A percentile compares a stretch with the other conserved stretches of the same genome.
Evolutionary conservation across 805 yeast genomes (phyloP).

Genomic region (Suhomyces xylopsoci): DNA sequence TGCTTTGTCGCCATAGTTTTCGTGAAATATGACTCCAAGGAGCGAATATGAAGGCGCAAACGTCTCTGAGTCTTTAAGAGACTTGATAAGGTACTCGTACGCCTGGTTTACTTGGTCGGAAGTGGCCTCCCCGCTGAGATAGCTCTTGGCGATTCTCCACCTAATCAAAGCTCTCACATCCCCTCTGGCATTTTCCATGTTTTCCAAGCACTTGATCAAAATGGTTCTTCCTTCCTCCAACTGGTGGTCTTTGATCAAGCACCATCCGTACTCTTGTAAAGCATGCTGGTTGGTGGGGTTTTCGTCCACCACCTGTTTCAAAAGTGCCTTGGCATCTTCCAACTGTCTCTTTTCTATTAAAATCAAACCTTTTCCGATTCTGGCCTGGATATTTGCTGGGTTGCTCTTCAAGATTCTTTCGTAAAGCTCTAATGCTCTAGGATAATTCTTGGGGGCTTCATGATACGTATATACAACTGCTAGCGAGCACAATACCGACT

Average conservation of each 20-base stretch:
- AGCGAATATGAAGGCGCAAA: slow-evolving; percentile 81
- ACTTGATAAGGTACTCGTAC: slow-evolving; percentile 53
- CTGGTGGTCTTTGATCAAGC: slow-evolving; percentile 55
- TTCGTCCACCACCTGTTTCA: slow-evolving; percentile 48
- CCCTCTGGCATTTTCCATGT: slow-evolving; percentile 44
- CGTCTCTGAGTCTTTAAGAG: slow-evolving; percentile 61
- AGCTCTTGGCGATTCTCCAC: slow-evolving; percentile 76
- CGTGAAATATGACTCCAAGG: slow-evolving; percentile 70
- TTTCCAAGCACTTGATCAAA: slow-evolving; percentile 42
- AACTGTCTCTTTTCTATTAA: slow-evolving; percentile 62
- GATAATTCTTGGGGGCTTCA: slow-evolving; percentile 87
- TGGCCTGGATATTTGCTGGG: slow-evolving; percentile 52
- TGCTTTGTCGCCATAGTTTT: slow-evolving; percentile 51
- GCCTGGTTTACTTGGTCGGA: slow-evolving; percentile 42
- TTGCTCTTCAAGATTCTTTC: slow-evolving; percentile 50
- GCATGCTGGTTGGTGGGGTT: slow-evolving; percentile 58
- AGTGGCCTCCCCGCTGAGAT: slow-evolving; percentile 25
- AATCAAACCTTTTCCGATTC: slow-evolving; percentile 80
- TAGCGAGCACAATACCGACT: slow-evolving; percentile 58
- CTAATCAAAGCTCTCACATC: slow-evolving; percentile 57
- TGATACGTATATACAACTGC: slow-evolving; percentile 78
- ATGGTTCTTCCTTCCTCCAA: slow-evolving; percentile 50
- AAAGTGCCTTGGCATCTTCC: slow-evolving; percentile 49
- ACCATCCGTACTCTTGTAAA: slow-evolving; percentile 73
- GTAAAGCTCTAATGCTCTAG: slow-evolving; percentile 69